Percentiles rank a stretch among this genome's conserved stretches.
Evolutionary conservation across 305 asterid genomes (phyloP).

Genomic region (Ruellia speciosa): DNA sequence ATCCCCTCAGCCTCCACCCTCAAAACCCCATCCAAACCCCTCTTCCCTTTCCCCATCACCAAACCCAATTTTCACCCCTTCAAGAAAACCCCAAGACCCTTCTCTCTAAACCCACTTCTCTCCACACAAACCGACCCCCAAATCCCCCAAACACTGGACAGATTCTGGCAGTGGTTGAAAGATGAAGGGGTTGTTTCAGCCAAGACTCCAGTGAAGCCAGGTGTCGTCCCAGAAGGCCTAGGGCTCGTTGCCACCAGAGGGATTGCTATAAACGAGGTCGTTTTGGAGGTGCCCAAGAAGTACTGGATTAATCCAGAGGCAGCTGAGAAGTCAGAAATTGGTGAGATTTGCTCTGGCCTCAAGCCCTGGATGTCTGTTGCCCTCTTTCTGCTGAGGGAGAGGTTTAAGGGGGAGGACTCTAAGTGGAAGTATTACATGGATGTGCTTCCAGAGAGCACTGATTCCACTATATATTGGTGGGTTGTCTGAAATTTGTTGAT

Average conservation of each 20-base stretch:
- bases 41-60: neutral
- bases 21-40: no score
- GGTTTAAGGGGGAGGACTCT: constrained; percentile 52
- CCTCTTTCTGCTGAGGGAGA: constrained; percentile 65
- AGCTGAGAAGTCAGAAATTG: constrained; percentile 64
- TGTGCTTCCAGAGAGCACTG: constrained; percentile 60
- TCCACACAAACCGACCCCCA: constrained; percentile 40
- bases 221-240: constrained; percentile 77
- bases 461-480: constrained; percentile 91
- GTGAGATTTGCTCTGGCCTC: constrained; percentile 58
- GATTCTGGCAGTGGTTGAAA: constrained; percentile 84
- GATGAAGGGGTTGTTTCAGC: constrained; percentile 73
- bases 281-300: constrained; percentile 81
- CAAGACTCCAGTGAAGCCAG: constrained; percentile 82
- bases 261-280: constrained; percentile 56
- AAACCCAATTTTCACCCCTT: constrained; percentile 26
- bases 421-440: constrained; percentile 64
- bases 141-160: constrained; percentile 49
- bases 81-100: constrained; percentile 24
- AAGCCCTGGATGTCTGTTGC: constrained; percentile 89
- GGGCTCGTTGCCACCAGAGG: constrained; percentile 76
- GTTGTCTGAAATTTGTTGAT: constrained; percentile 27
- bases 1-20: no score
- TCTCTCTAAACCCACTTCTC: constrained; percentile 31
- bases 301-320: constrained; percentile 79